These are phyloP conservation scores for Dioscorea alata DNA, from an alignment of 106 monocot species.

Conservation along the genomic window DNA sequence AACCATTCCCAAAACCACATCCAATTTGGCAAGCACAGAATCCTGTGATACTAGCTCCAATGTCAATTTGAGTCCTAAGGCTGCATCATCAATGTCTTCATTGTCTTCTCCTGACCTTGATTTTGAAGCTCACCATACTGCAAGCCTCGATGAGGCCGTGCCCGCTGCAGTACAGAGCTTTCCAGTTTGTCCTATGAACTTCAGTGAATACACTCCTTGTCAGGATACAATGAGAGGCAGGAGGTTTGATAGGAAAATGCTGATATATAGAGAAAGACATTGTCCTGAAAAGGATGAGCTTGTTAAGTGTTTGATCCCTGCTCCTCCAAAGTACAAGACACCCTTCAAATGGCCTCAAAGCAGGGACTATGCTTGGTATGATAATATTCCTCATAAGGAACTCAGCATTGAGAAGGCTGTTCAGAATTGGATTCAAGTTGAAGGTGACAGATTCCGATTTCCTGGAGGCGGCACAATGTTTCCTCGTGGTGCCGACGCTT, in stretches of 20 bases:
- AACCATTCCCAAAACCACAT: background rate
- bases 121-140: conserved; percentile 52
- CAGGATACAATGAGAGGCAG: conserved; percentile 44
- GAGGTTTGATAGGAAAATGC: conserved; percentile 42
- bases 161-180: conserved; percentile 7
- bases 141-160: conserved; percentile 19
- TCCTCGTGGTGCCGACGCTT: conserved; percentile 59
- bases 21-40: background rate
- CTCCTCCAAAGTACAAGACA: conserved; percentile 57
- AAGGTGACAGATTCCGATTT: conserved; percentile 46
- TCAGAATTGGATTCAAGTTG: conserved; percentile 78
- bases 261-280: conserved; percentile 56
- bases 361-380: conserved; percentile 45
- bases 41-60: background rate
- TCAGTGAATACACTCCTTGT: conserved; percentile 71
- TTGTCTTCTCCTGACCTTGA: conserved; percentile 18
- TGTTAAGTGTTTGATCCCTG: conserved; percentile 48
- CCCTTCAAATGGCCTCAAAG: conserved; percentile 53
- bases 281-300: conserved; percentile 46
- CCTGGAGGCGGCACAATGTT: conserved; percentile 81
- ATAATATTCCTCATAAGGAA: conserved; percentile 45
- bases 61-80: background rate
- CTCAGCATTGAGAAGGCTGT: conserved; percentile 74
- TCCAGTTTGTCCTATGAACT: conserved; percentile 32
- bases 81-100: conserved; percentile 1